A percentile compares a stretch with the other conserved stretches of the same genome.
Evolutionary conservation across 192 early-diverging fungal genomes (phyloP).

Genomic region (Umbelopsis isabellina): DNA sequence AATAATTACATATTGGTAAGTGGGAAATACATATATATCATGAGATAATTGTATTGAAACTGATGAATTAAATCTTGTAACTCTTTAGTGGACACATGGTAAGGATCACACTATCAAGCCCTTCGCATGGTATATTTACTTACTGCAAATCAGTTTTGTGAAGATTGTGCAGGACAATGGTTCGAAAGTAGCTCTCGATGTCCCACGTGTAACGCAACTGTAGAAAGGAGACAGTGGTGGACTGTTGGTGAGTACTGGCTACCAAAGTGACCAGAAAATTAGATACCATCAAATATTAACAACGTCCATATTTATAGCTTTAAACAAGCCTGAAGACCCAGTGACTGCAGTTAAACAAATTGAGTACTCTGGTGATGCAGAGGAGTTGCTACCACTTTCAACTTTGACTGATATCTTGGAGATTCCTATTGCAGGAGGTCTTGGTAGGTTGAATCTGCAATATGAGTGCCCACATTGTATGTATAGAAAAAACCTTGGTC

Average conservation of each 20-base stretch:
- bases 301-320: background rate
- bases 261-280: background rate
- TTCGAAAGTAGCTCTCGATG: slow-evolving; percentile 18
- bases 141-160: background rate
- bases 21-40: background rate
- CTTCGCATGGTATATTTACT: background rate
- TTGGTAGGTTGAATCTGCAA: slow-evolving; percentile 20
- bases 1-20: slow-evolving; percentile 29
- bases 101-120: background rate
- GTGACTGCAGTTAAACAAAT: background rate
- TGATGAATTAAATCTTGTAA: background rate
- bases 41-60: background rate
- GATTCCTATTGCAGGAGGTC: slow-evolving; percentile 18
- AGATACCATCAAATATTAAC: background rate
- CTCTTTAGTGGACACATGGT: slow-evolving; percentile 28
- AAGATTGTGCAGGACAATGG: slow-evolving; percentile 17
- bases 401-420: background rate
- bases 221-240: slow-evolving; percentile 19
- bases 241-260: slow-evolving; percentile 12
- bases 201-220: slow-evolving; percentile 25
- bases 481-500: background rate
- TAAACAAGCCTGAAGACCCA: background rate
- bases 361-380: slow-evolving; percentile 12
- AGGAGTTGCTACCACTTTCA: slow-evolving; percentile 3
- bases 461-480: background rate